Base-by-base conservation (phyloP, 805 yeast genomes). In the Candida railenensis region DNA sequence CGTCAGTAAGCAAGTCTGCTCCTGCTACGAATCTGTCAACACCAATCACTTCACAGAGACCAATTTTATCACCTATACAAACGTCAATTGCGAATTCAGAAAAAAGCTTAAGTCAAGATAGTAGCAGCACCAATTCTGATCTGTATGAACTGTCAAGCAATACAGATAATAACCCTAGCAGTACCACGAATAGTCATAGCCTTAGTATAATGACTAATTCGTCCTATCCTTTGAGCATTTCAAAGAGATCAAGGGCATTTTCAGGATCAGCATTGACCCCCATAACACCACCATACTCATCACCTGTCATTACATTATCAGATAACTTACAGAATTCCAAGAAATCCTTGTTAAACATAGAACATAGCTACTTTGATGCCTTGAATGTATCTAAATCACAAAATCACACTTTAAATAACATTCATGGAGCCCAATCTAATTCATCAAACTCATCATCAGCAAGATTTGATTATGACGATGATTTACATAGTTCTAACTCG, bases 221-320 rank as follows among this genome's bases (percentile, higher is more conserved):
- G 16, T 34, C 37, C 5, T 36, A 36, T 20, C 39, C 22, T 9
- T 15, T 36, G 21, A 40, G 32, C 9, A 38, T 25, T 22, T 42
- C 48, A 12, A 50, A 42, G 36, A 47, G 66, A 25, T 49, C 60
- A 15, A 42, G 66, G 33, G 57, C 62, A 9, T 45, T 54, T 32
- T 58, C 65, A 2, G 55, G 41, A 16, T 39, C 50, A 25, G 48
- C 56, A 16, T 48, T 57, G 18, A 58, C 72, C 2, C 69, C 73
- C 1, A 48, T 64, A 18, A 63, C 69, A 3, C 68, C 73, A 1
- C 63, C 71, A 3, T 52, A 61, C 30, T 55, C 67, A 20, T 68
- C 69, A 34, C 76, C 76, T 37, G 58, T 69, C 36, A 66, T 72
- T 20, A 69, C 73, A 1, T 55, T 72, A 18, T 58, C 68, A 15